phyloP scores from a whole-genome alignment of 495 filamentous ascomycete genomes.

The Xylaria telfairii region DNA sequence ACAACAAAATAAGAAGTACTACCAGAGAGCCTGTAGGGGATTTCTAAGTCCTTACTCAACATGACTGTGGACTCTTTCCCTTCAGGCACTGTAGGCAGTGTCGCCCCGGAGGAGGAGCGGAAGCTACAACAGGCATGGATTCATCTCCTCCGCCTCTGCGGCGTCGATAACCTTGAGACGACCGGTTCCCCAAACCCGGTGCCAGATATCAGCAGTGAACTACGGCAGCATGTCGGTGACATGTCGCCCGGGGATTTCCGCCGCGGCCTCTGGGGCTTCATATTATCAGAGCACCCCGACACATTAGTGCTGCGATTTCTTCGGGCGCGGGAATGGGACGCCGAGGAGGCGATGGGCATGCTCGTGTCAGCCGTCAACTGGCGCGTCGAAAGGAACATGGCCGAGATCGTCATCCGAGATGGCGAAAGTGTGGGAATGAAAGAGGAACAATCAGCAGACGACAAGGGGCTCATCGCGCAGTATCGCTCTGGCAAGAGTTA shows the following conservation, averaged over 20 bases:
- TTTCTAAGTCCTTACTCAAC: background rate
- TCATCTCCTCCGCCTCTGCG: conserved; percentile 34
- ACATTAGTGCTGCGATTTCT: conserved; percentile 20
- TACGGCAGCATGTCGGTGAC: background rate
- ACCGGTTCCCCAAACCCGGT: background rate
- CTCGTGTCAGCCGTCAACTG: conserved; percentile 23
- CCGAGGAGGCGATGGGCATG: conserved; percentile 14
- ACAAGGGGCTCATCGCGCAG: conserved; percentile 21
- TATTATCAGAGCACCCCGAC: conserved; percentile 20
- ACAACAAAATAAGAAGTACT: background rate
- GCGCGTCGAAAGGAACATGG: conserved; percentile 14
- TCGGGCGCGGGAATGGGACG: conserved; percentile 23
- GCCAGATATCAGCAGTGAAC: conserved; percentile 1
- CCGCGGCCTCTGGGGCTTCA: conserved; percentile 20
- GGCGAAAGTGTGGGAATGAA: conserved; percentile 11
- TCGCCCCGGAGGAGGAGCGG: conserved; percentile 27
- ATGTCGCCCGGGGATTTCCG: conserved; percentile 13
- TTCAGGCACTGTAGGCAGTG: conserved; percentile 25
- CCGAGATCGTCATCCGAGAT: conserved; percentile 3
- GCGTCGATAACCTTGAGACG: background rate
- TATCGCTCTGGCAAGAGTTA: conserved; percentile 27
- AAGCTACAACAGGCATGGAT: conserved; percentile 35
- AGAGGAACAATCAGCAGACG: conserved; percentile 15
- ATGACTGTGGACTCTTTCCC: conserved; percentile 10
- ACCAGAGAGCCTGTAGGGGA: background rate